Percentiles rank a stretch among this genome's conserved stretches.
Evolutionary conservation across 805 yeast species (phyloP).

Genomic region (Danielia reshetovae): DNA sequence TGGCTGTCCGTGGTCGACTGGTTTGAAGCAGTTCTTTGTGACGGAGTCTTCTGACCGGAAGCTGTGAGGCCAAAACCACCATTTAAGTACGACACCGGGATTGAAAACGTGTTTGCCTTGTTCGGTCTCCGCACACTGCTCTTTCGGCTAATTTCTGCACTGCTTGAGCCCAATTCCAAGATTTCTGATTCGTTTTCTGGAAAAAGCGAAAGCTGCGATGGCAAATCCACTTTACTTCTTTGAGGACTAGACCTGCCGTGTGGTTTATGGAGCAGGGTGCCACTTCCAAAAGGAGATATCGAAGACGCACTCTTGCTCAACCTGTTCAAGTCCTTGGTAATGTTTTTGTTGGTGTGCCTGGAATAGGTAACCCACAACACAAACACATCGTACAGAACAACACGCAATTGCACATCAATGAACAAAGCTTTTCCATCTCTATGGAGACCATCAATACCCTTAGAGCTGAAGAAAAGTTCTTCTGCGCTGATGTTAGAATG

Average conservation of each 20-base stretch:
- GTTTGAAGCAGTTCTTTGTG: neutral
- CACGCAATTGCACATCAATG: slow-evolving; percentile 79
- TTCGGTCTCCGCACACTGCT: slow-evolving; percentile 32
- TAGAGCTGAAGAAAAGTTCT: slow-evolving; percentile 51
- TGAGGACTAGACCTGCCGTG: neutral
- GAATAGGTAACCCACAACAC: slow-evolving; percentile 88
- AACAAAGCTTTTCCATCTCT: slow-evolving; percentile 61
- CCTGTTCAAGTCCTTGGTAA: slow-evolving; percentile 24
- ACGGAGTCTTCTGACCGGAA: neutral
- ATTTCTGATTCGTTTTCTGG: slow-evolving; percentile 32
- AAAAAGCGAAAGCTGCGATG: slow-evolving; percentile 54
- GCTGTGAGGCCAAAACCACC: neutral
- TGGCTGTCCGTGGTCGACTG: slow-evolving; percentile 5
- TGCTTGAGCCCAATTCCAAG: slow-evolving; percentile 25
- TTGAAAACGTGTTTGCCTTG: slow-evolving; percentile 23
- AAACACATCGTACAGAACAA: slow-evolving; percentile 52
- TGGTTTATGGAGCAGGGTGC: neutral
- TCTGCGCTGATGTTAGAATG: slow-evolving; percentile 36
- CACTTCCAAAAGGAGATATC: slow-evolving; percentile 7
- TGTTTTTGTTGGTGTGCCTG: slow-evolving; percentile 33
- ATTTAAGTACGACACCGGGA: slow-evolving; percentile 20
- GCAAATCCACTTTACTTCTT: slow-evolving; percentile 30
- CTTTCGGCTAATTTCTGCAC: slow-evolving; percentile 27
- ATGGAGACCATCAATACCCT: slow-evolving; percentile 67
- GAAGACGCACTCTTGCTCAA: slow-evolving; percentile 17